These are phyloP conservation scores for Amylostereum chailletii DNA, from an alignment of 1,284 basidiomycete genomes.

Conservation along the genomic window DNA sequence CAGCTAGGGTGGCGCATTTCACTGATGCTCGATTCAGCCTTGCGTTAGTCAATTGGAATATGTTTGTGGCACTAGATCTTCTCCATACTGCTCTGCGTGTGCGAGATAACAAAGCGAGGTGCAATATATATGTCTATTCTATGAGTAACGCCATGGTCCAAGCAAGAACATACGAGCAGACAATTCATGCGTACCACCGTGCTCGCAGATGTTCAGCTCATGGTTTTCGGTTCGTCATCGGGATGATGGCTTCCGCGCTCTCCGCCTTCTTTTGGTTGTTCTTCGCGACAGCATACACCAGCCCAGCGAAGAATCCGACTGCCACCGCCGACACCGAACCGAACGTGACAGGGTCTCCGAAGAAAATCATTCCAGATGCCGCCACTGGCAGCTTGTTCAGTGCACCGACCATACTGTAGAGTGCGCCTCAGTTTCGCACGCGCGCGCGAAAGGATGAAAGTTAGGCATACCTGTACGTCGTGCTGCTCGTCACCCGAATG, in stretches of 20 bases:
- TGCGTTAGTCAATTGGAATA: no score
- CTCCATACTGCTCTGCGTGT: no score
- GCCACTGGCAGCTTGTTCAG: conserved; percentile 98
- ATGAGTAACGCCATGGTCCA: no score
- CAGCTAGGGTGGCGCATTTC: no score
- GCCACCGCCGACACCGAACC: conserved; percentile 85
- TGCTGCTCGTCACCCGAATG: conserved; percentile 91
- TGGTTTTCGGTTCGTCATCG: conserved; percentile 44
- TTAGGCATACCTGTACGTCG: conserved; percentile 78
- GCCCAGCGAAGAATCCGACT: conserved; percentile 87
- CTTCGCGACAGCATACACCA: conserved; percentile 87
- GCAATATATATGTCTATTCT: no score
- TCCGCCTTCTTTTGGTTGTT: conserved; percentile 77
- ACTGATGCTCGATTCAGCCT: no score
- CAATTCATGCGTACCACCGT: background rate
- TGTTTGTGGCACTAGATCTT: no score
- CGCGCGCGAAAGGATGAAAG: conserved; percentile 1
- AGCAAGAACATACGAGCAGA: background rate
- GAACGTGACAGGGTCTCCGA: conserved; percentile 82
- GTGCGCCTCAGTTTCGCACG: conserved; percentile 3
- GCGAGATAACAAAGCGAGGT: no score
- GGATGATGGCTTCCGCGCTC: conserved; percentile 41
- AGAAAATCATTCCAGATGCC: conserved; percentile 93
- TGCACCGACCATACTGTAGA: conserved; percentile 92
- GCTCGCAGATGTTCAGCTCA: conserved; percentile 9